Percentiles rank a stretch among this genome's conserved stretches.
phyloP scores from a whole-genome alignment of 208 protist genomes.

The Trichomonas gallinae region DNA sequence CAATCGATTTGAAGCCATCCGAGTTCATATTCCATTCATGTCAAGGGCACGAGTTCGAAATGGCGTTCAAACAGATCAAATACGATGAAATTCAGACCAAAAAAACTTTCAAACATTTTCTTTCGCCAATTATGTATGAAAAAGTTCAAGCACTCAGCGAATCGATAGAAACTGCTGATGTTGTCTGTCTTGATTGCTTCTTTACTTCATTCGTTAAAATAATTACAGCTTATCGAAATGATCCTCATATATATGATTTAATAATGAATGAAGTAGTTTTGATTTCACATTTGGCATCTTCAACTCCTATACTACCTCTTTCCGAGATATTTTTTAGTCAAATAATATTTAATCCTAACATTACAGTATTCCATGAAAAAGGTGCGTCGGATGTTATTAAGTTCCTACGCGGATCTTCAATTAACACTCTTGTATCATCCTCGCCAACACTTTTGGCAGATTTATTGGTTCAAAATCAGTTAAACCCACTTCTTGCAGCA shows the following conservation, averaged over 20 bases:
- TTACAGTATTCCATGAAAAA: background rate
- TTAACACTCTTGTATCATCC: background rate
- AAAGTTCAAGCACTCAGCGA: background rate
- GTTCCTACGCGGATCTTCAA: background rate
- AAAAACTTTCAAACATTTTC: background rate
- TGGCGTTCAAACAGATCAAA: background rate
- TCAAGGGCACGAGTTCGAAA: background rate
- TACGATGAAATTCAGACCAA: background rate
- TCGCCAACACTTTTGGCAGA: background rate
- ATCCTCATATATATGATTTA: background rate
- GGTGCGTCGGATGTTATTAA: background rate
- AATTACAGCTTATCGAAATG: background rate
- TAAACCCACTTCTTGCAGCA: background rate
- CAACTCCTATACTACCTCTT: background rate
- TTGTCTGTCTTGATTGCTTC: background rate
- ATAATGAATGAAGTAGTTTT: background rate
- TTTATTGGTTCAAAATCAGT: background rate
- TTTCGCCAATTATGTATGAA: background rate
- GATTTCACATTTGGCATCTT: background rate
- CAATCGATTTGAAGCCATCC: background rate
- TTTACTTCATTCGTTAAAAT: background rate
- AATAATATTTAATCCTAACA: background rate
- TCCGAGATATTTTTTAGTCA: background rate
- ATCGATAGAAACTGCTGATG: background rate
- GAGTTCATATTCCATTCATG: background rate